Percentiles rank a stretch among this genome's conserved stretches.
phyloP scores from a whole-genome alignment of 2,329 filamentous ascomycete genomes.

The Rutstroemia sp. region DNA sequence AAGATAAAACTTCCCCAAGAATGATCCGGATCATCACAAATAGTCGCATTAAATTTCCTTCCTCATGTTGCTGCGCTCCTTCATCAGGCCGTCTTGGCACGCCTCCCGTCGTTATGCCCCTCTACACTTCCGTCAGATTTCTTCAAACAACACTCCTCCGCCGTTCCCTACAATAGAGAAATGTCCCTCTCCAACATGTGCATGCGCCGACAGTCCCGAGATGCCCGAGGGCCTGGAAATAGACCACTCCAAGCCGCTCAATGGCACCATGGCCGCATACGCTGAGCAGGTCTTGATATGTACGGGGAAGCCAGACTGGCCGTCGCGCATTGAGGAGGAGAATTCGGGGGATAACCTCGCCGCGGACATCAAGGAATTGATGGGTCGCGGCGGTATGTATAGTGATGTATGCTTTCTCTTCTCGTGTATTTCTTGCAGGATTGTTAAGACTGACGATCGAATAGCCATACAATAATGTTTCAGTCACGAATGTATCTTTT shows the following conservation, averaged over 20 bases:
- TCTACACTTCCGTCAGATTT: neutral
- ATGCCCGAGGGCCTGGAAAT: conserved; percentile 66
- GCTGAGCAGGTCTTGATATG: conserved; percentile 77
- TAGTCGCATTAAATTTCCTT: neutral
- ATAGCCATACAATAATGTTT: conserved; percentile 77
- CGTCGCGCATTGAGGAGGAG: conserved; percentile 77
- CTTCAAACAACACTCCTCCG: neutral
- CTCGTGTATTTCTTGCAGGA: neutral
- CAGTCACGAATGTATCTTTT: conserved; percentile 72
- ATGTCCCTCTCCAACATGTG: conserved; percentile 72
- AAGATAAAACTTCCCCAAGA: neutral
- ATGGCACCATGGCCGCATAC: conserved; percentile 72
- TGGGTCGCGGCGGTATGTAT: conserved; percentile 59
- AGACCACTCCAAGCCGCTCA: conserved; percentile 61
- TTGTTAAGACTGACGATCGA: conserved; percentile 2
- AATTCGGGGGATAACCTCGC: conserved; percentile 58
- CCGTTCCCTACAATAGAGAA: conserved; percentile 23
- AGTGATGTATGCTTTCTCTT: conserved; percentile 49
- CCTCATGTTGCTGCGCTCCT: neutral
- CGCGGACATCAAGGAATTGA: conserved; percentile 62
- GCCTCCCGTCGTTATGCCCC: neutral
- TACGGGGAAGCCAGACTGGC: conserved; percentile 75
- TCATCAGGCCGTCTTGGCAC: neutral
- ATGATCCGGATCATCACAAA: too few relatives aligned
- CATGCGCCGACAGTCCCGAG: conserved; percentile 58